A percentile compares a stretch with the other conserved stretches of the same genome.
Evolutionary conservation across 2,329 filamentous ascomycete genomes (phyloP).

Genomic region (Metarhizium brunneum): DNA sequence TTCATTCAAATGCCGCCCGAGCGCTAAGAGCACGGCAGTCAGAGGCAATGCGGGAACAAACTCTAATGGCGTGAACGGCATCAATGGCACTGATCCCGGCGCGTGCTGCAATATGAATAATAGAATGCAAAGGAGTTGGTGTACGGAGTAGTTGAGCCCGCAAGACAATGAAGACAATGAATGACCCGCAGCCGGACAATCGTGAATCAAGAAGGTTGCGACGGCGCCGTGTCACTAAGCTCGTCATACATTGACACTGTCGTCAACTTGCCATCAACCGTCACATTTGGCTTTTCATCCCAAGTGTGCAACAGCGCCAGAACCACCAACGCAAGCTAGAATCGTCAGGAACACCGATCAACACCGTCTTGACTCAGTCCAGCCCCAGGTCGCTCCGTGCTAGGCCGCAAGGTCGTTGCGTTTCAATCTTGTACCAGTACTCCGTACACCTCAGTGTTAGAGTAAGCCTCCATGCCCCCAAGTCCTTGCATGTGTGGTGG

Average conservation of each 20-base stretch:
- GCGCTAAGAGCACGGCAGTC: neutral
- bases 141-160: neutral
- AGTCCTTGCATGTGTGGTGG: no score
- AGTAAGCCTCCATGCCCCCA: neutral
- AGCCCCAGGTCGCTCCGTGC: neutral
- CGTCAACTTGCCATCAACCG: neutral
- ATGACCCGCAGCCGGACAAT: neutral
- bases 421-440: neutral
- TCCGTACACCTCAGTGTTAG: neutral
- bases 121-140: neutral
- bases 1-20: slow-evolving; percentile 33
- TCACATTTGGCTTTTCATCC: neutral
- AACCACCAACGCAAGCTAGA: neutral
- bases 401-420: neutral
- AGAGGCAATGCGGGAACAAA: neutral
- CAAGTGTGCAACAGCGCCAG: neutral
- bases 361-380: neutral
- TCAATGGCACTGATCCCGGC: neutral
- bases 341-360: no score
- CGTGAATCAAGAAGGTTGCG: neutral
- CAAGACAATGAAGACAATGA: neutral
- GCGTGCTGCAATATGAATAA: neutral
- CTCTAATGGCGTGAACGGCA: neutral
- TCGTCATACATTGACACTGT: neutral
- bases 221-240: neutral